Percentiles rank a stretch among this genome's conserved stretches.
These are phyloP conservation scores for Graphilbum ipis-grandicollis DNA, from an alignment of 2,329 filamentous ascomycete species.

Conservation along the genomic window DNA sequence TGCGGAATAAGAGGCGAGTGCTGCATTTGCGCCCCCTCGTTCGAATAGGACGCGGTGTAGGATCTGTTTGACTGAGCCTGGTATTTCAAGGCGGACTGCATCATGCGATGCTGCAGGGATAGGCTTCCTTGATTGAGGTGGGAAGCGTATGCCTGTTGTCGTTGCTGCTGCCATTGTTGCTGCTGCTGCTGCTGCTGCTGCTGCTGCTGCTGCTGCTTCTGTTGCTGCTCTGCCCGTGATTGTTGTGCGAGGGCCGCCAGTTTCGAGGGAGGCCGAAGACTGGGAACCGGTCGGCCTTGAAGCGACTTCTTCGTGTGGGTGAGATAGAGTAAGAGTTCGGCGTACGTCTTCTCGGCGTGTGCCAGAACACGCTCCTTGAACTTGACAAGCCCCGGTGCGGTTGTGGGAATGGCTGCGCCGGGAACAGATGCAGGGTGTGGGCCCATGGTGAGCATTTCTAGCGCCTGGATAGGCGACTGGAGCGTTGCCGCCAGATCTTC, in stretches of 20 bases:
- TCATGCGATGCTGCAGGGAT: neutral
- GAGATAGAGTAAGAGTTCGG: constrained; percentile 49
- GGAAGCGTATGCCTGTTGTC: too few species aligned
- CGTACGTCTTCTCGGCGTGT: constrained; percentile 56
- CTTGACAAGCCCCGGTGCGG: constrained; percentile 12
- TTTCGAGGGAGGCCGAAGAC: constrained; percentile 23
- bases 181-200: constrained; percentile 1
- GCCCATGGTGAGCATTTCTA: constrained; percentile 11
- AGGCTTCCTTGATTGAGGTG: neutral
- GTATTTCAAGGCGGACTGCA: neutral
- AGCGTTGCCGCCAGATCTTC: too few species aligned
- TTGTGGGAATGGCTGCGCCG: neutral
- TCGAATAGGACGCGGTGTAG: constrained; percentile 1
- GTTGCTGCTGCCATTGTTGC: too few species aligned
- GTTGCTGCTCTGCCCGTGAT: constrained; percentile 9
- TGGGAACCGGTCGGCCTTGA: constrained; percentile 19
- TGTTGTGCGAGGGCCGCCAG: constrained; percentile 38
- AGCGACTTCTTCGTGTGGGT: constrained; percentile 38
- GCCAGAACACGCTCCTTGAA: constrained; percentile 54
- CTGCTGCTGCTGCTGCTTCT: constrained; percentile 1
- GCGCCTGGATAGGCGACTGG: constrained; percentile 11
- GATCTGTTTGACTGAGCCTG: constrained; percentile 3
- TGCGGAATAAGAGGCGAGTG: constrained; percentile 20
- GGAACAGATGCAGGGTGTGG: neutral
- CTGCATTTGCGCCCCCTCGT: too few species aligned